These are phyloP conservation scores for Fusarium sarcochroum DNA, from an alignment of 2,329 filamentous ascomycete species.

Conservation along the genomic window DNA sequence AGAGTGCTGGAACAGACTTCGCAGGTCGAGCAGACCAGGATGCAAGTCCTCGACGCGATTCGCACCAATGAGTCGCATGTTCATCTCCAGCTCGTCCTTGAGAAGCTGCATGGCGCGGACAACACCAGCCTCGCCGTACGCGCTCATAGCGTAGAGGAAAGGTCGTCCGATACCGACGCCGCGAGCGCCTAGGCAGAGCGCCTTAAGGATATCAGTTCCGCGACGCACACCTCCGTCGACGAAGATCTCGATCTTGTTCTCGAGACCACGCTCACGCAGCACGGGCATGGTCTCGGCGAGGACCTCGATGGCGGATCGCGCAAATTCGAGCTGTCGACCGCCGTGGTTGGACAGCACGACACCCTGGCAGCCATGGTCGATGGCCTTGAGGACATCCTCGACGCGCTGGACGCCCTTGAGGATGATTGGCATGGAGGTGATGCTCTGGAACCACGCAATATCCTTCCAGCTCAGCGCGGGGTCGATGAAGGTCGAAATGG, in stretches of 20 bases:
- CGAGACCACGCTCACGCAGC: conserved; percentile 78
- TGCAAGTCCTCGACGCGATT: conserved; percentile 82
- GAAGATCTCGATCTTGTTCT: conserved; percentile 86
- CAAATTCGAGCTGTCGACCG: conserved; percentile 92
- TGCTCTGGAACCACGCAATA: conserved; percentile 90
- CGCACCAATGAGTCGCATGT: conserved; percentile 93
- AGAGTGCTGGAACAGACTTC: conserved; percentile 73
- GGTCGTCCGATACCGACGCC: conserved; percentile 95
- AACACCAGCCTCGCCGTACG: conserved; percentile 89
- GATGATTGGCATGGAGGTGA: conserved; percentile 95
- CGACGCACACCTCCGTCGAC: conserved; percentile 92
- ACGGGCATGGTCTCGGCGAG: conserved; percentile 94
- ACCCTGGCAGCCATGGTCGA: conserved; percentile 85
- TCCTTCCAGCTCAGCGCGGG: conserved; percentile 94
- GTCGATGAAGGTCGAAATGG: conserved; percentile 98
- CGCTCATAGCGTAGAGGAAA: conserved; percentile 96
- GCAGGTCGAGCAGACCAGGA: conserved; percentile 82
- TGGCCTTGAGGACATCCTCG: conserved; percentile 92
- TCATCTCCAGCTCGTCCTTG: conserved; percentile 99
- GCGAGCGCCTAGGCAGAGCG: conserved; percentile 89
- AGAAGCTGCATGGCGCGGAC: conserved; percentile 92
- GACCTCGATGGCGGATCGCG: conserved; percentile 89
- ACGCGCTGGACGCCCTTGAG: conserved; percentile 97
- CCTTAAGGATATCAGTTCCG: conserved; percentile 95
- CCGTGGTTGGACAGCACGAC: conserved; percentile 98